phyloP scores from a whole-genome alignment of 129 eudicot genomes.

The Flaveria bidentis region DNA sequence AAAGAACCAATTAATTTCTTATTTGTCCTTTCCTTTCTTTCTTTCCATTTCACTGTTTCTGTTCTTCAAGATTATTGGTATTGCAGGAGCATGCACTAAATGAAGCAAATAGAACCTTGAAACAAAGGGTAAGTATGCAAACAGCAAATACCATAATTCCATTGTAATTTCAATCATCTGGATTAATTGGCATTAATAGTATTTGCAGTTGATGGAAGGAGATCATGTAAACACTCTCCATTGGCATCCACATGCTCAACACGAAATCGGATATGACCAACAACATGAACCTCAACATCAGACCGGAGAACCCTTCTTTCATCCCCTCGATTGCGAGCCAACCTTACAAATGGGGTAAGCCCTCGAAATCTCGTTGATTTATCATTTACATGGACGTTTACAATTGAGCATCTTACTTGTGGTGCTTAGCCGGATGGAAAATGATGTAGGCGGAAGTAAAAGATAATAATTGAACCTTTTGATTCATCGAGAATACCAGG shows the following conservation, averaged over 20 bases:
- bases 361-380: not conserved
- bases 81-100: slow-evolving; percentile 72
- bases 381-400: not conserved
- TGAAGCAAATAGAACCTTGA: slow-evolving; percentile 82
- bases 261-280: slow-evolving; percentile 66
- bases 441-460: too few relatives aligned
- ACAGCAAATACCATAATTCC: not conserved
- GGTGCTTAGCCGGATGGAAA: too few relatives aligned
- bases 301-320: slow-evolving; percentile 65
- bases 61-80: not conserved
- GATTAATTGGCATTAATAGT: not conserved
- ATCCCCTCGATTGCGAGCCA: slow-evolving; percentile 87
- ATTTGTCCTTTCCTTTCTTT: not conserved
- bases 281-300: slow-evolving; percentile 62
- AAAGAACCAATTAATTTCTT: not conserved
- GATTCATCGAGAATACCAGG: too few relatives aligned
- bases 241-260: slow-evolving; percentile 68
- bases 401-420: too few relatives aligned
- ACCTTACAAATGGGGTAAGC: slow-evolving; percentile 89
- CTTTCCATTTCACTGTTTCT: not conserved
- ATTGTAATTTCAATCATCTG: not conserved
- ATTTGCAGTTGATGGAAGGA: slow-evolving; percentile 79
- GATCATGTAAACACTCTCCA: slow-evolving; percentile 54
- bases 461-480: too few relatives aligned
- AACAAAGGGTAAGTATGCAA: slow-evolving; percentile 61